phyloP scores from a whole-genome alignment of 768 basidiomycete species.

The Lactarius sanguifluus region DNA sequence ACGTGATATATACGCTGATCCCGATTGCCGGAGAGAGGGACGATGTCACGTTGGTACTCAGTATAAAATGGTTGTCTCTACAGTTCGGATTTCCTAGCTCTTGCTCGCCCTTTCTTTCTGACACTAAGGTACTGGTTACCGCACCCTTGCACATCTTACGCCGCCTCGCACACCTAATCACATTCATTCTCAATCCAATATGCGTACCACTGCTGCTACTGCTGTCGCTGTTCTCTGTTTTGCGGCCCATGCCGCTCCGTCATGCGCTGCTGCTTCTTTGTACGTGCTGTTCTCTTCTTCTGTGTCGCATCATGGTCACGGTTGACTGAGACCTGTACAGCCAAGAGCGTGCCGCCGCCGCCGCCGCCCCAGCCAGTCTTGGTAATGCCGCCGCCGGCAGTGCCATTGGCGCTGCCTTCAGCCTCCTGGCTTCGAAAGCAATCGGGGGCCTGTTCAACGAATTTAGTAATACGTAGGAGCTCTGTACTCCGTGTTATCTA shows the following conservation, averaged over 20 bases:
- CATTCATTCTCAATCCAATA: background rate
- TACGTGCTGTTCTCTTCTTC: background rate
- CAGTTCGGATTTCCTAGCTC: background rate
- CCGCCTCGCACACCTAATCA: background rate
- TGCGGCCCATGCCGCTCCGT: background rate
- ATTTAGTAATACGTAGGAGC: background rate
- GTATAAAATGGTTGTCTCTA: constrained; percentile 2
- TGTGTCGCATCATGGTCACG: background rate
- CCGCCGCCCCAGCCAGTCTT: background rate
- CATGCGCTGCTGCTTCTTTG: background rate
- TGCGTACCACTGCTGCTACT: background rate
- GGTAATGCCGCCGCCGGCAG: background rate
- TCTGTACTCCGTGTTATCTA: background rate
- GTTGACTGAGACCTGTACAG: background rate
- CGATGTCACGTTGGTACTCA: background rate
- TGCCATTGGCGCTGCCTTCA: background rate
- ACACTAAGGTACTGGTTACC: constrained; percentile 17
- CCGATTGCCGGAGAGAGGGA: background rate
- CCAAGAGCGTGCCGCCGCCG: background rate
- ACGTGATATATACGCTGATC: background rate
- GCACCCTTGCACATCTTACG: background rate
- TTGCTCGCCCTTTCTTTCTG: background rate
- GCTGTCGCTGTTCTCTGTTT: background rate
- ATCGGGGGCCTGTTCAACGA: background rate
- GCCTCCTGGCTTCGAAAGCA: background rate